Conservation (phyloP, 1,139 yeast species). For the Candida tetrigidarum region DNA sequence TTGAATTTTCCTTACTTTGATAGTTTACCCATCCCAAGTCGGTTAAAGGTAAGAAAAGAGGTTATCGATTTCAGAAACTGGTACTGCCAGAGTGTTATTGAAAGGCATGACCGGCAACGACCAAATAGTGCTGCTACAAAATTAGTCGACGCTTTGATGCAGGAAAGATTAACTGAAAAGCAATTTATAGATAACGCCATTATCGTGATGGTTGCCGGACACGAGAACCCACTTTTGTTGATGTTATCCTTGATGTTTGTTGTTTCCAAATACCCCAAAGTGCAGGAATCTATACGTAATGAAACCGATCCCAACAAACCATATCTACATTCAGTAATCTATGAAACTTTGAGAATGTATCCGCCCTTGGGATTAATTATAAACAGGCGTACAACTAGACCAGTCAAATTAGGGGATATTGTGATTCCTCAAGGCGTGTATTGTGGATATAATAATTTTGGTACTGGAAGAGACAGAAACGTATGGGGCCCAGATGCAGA, state of each 20-base stretch:
- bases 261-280: slow-evolving; percentile 41
- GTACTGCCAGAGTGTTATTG: slow-evolving; percentile 27
- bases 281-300: slow-evolving; percentile 40
- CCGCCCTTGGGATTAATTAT: slow-evolving; percentile 67
- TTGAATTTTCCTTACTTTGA: slow-evolving; percentile 61
- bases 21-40: slow-evolving; percentile 50
- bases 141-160: slow-evolving; percentile 40
- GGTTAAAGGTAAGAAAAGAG: slow-evolving; percentile 46
- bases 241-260: slow-evolving; percentile 53
- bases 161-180: slow-evolving; percentile 40
- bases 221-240: slow-evolving; percentile 63
- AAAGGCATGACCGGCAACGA: slow-evolving; percentile 1
- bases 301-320: slow-evolving; percentile 25
- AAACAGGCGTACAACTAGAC: slow-evolving; percentile 48
- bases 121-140: slow-evolving; percentile 28
- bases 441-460: slow-evolving; percentile 62
- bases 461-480: slow-evolving; percentile 52
- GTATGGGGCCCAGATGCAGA: slow-evolving; percentile 58
- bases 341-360: slow-evolving; percentile 54
- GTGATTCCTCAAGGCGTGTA: slow-evolving; percentile 56
- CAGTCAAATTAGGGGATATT: slow-evolving; percentile 45
- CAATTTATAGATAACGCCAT: slow-evolving; percentile 62
- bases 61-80: slow-evolving; percentile 47
- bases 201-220: slow-evolving; percentile 63
- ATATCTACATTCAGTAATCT: slow-evolving; percentile 37